Evolutionary conservation across 345 rosid species (phyloP).

Genomic region (Salix purpurea): DNA sequence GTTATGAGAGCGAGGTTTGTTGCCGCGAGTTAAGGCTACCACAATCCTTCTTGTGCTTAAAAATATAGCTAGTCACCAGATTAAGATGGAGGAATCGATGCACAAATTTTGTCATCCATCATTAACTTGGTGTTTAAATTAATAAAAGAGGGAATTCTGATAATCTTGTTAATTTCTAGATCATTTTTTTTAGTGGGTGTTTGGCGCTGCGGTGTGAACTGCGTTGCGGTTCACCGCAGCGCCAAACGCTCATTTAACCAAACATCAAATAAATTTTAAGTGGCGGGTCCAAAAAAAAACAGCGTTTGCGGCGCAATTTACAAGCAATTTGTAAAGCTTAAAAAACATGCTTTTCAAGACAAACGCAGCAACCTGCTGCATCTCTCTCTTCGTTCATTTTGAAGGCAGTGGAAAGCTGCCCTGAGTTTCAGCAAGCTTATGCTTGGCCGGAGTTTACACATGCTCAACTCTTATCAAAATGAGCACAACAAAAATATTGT

Average conservation of each 20-base stretch:
- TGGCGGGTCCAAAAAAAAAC: too few species aligned
- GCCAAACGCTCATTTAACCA: too few species aligned
- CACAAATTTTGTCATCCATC: background rate
- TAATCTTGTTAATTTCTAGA: background rate
- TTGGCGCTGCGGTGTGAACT: too few species aligned
- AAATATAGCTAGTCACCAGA: background rate
- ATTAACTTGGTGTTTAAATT: background rate
- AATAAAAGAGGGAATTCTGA: background rate
- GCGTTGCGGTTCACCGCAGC: too few species aligned
- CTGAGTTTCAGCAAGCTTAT: conserved; percentile 41
- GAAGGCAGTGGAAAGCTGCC: conserved; percentile 62
- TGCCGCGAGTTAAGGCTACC: background rate
- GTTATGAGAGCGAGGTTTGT: too few species aligned
- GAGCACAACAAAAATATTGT: conserved; percentile 48
- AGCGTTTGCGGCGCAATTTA: too few species aligned
- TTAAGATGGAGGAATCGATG: background rate
- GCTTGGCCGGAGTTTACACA: conserved; percentile 55
- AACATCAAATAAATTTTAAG: too few species aligned
- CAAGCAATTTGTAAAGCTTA: too few species aligned
- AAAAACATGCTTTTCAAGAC: too few species aligned
- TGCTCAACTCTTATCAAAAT: conserved; percentile 52
- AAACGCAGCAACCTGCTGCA: too few species aligned
- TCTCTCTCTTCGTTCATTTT: too few species aligned
- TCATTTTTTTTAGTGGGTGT: background rate
- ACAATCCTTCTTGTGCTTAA: background rate